Evolutionary conservation across 345 rosid species (phyloP).

Genomic region (Eucalyptus urophylla): DNA sequence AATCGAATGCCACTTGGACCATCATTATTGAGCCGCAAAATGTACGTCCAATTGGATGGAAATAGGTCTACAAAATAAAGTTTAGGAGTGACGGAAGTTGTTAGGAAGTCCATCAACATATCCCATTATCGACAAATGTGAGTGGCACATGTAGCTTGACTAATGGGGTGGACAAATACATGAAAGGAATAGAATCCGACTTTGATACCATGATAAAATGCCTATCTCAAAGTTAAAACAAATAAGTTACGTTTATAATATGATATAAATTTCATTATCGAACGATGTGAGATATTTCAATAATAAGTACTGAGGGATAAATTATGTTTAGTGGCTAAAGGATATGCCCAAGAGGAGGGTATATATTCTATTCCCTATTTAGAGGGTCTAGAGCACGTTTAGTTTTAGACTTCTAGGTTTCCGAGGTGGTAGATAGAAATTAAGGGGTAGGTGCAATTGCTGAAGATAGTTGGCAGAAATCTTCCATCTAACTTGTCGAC

Average conservation of each 20-base stretch:
- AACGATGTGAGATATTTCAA: not conserved
- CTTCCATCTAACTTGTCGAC: not conserved
- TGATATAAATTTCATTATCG: not conserved
- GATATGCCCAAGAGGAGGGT: not conserved
- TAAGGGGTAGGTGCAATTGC: not conserved
- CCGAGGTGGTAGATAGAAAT: not conserved
- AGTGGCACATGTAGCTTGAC: not conserved
- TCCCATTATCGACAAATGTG: not conserved
- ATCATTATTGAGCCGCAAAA: not conserved
- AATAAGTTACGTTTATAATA: not conserved
- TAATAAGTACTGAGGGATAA: fast-evolving
- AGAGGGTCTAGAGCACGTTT: not conserved
- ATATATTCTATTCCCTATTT: not conserved
- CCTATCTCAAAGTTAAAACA: not conserved
- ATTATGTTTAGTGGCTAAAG: not conserved
- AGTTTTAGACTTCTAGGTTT: not conserved
- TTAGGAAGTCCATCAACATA: not conserved
- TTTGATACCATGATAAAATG: not conserved
- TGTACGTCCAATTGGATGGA: not conserved
- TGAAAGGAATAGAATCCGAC: not conserved
- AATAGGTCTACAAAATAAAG: not conserved
- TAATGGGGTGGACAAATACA: not conserved
- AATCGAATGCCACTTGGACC: not conserved
- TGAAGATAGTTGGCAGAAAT: not conserved
- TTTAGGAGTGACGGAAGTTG: not conserved